These are phyloP conservation scores for Globisporangium okanoganense DNA, from an alignment of 352 stramenopile species.

Conservation along the genomic window DNA sequence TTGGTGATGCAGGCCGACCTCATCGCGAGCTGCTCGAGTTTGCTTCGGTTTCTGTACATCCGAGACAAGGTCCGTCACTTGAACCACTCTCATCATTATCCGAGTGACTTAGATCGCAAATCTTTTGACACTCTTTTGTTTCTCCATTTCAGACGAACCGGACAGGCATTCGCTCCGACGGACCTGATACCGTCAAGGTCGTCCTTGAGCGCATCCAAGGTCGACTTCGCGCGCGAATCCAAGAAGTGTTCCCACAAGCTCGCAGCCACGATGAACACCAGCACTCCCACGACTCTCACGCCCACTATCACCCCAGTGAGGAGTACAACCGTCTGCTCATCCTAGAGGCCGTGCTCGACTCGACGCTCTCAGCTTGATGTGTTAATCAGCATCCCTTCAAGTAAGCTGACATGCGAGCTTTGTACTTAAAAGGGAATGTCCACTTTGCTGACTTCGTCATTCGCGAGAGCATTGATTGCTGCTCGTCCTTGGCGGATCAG, in stretches of 20 bases:
- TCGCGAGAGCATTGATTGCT: slow-evolving; percentile 8
- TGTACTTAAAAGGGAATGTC: slow-evolving; percentile 6
- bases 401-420: background rate
- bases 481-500: slow-evolving; percentile 16
- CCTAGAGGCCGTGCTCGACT: slow-evolving; percentile 39
- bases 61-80: slow-evolving; percentile 45
- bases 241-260: slow-evolving; percentile 17
- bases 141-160: slow-evolving; percentile 23
- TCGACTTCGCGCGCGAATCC: slow-evolving; percentile 28
- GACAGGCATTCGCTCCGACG: slow-evolving; percentile 27
- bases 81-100: background rate
- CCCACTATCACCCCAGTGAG: slow-evolving; percentile 4
- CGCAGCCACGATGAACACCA: background rate
- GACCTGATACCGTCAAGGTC: slow-evolving; percentile 7
- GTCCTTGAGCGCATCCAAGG: slow-evolving; percentile 25
- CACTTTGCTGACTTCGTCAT: background rate
- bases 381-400: no score
- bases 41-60: slow-evolving; percentile 60
- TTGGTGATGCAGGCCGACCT: slow-evolving; percentile 58
- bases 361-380: slow-evolving; percentile 24
- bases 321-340: slow-evolving; percentile 37
- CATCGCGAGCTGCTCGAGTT: slow-evolving; percentile 60
- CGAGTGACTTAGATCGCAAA: background rate
- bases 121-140: background rate
- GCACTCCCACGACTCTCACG: background rate